Base-by-base conservation (phyloP, 495 filamentous ascomycete species). In the Xylaria flabelliformis region DNA sequence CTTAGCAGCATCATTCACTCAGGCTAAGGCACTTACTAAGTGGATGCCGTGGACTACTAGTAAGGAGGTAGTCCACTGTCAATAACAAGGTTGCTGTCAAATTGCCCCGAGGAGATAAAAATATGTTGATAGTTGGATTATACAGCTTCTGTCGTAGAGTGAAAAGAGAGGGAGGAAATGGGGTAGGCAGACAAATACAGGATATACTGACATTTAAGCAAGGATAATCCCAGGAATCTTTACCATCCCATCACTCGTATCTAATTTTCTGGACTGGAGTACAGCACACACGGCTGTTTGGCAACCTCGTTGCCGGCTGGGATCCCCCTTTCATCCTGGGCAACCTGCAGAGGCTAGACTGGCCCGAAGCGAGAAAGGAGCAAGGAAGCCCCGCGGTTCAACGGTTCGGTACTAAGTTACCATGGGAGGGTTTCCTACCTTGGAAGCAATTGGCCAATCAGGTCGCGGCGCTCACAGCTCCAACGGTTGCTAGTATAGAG, bases 391-490 rank as follows among this genome's bases (percentile, higher is more conserved):
- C 32, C 19, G 58, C 58, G 7, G 58, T 61, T 61, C 58, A 61
- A 21, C 58, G n/a, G 34, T 36, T 59, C 17, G 55, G 55, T 59
- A 62, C 17, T 41, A 41, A 61, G 19, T 61, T 61, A 21, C 56
- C 15, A 10, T 36, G 19, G 6, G 21, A 65, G 13, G 26, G 26
- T 7, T 65, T 19, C 63, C 26, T 32, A 24, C 24, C 41, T 26
- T 24, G 15, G 17, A 26, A 65, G 63, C 63, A 46, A 65, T 65
- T 65, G 63, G 42, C 63, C 63, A 65, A 65, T 50, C 46, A 67
- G 5, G 8, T n/a, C 17, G 7, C 46, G 26, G 32, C 19, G 39
- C 10, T 5, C 19, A 4, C 46, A 24, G 24, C 46, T 26, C 63
- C 39, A 64, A 64, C 61, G 3, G 39, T 62, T 26, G 19, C 19